Percentiles rank a stretch among this genome's conserved stretches.
Conservation (phyloP, 441 rosid genomes). For the California macrophylla region DNA sequence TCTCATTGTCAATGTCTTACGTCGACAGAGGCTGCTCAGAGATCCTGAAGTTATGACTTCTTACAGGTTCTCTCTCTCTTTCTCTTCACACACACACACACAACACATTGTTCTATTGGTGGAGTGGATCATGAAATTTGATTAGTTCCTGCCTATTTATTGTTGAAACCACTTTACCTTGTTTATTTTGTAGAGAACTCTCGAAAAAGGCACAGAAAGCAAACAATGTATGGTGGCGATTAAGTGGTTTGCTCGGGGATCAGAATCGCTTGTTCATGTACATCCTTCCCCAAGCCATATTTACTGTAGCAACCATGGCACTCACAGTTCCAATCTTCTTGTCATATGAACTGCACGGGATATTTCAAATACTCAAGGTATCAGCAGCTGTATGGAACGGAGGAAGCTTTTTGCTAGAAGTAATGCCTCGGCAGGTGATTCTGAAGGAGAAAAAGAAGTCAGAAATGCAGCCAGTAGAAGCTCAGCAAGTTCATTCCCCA, state of each 20-base stretch:
- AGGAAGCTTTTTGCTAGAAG: constrained; percentile 79
- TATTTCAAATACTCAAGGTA: constrained; percentile 74
- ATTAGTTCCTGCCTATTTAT: not conserved
- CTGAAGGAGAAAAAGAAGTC: constrained; percentile 64
- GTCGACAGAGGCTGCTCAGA: constrained; percentile 74
- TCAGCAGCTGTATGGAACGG: constrained; percentile 90
- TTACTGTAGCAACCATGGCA: constrained; percentile 86
- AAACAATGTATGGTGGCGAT: constrained; percentile 73
- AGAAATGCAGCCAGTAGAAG: constrained; percentile 32
- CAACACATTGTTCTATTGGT: not conserved
- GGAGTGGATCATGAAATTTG: no score
- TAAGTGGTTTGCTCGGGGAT: constrained; percentile 73
- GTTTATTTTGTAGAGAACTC: constrained; percentile 43
- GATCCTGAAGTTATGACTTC: constrained; percentile 99
- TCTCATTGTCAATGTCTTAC: constrained; percentile 78
- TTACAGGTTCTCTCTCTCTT: constrained; percentile 45
- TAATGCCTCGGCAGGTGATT: constrained; percentile 81
- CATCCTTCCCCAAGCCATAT: constrained; percentile 58
- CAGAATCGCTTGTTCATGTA: constrained; percentile 74
- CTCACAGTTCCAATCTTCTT: constrained; percentile 82
- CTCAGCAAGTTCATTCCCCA: constrained; percentile 21
- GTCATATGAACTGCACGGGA: constrained; percentile 52
- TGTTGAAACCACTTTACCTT: not conserved
- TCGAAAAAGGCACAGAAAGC: constrained; percentile 85
- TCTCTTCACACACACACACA: not conserved